phyloP scores from a whole-genome alignment of 1,284 basidiomycete genomes.

The Cryptococcus amylolentus region DNA sequence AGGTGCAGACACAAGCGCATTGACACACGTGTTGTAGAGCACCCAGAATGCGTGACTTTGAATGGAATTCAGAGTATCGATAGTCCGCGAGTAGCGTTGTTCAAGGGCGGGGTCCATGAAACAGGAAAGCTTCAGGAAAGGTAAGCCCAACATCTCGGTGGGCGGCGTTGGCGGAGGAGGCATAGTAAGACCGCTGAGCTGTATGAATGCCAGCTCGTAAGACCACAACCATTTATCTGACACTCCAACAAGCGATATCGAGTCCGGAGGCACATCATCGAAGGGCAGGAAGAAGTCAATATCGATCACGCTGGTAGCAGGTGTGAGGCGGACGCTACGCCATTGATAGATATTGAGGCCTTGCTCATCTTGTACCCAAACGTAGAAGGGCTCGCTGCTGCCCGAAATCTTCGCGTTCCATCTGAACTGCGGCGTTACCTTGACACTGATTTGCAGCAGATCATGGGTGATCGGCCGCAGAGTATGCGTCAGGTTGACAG shows the following conservation, averaged over 20 bases:
- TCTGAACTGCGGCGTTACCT: slow-evolving; percentile 67
- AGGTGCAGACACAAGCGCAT: slow-evolving; percentile 78
- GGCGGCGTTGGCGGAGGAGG: slow-evolving; percentile 64
- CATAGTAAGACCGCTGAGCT: slow-evolving; percentile 71
- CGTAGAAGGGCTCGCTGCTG: slow-evolving; percentile 79
- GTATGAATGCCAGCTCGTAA: slow-evolving; percentile 66
- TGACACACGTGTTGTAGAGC: slow-evolving; percentile 64
- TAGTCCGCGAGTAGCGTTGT: slow-evolving; percentile 52
- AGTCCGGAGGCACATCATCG: slow-evolving; percentile 58
- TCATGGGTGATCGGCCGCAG: slow-evolving; percentile 80
- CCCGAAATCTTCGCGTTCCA: slow-evolving; percentile 82
- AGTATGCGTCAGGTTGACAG: slow-evolving; percentile 62
- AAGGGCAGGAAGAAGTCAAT: slow-evolving; percentile 81
- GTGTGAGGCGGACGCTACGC: slow-evolving; percentile 66
- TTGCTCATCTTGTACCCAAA: slow-evolving; percentile 90
- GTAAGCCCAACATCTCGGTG: slow-evolving; percentile 71
- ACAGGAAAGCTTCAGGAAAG: slow-evolving; percentile 65
- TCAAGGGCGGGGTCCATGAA: slow-evolving; percentile 57
- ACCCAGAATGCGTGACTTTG: slow-evolving; percentile 91
- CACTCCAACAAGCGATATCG: slow-evolving; percentile 76
- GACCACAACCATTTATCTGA: slow-evolving; percentile 95
- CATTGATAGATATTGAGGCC: slow-evolving; percentile 79
- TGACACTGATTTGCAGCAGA: slow-evolving; percentile 72
- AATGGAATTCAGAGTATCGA: slow-evolving; percentile 70
- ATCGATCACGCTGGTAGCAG: slow-evolving; percentile 60